Percentiles rank a stretch among this genome's conserved stretches.
Conservation (phyloP, 176 grass and related monocot species). For the Oryza glaberrima region DNA sequence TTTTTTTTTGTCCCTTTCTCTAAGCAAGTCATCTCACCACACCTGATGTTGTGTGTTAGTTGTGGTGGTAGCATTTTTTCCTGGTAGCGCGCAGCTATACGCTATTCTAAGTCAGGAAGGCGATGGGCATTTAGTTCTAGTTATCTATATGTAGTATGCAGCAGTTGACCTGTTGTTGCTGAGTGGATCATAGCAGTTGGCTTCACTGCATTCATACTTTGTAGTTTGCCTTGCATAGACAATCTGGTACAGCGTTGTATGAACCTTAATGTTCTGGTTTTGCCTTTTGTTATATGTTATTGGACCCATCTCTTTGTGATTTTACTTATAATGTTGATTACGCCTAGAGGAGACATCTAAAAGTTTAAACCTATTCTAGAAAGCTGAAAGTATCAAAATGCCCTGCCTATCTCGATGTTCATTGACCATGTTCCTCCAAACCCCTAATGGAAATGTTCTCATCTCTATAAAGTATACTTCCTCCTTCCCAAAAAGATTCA, state of each 20-base stretch:
- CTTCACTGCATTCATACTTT: not conserved
- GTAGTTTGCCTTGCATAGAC: not conserved
- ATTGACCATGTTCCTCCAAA: not conserved
- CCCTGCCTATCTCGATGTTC: not conserved
- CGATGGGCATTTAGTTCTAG: not conserved
- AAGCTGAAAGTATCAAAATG: constrained; percentile 11
- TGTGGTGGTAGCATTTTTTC: constrained; percentile 15
- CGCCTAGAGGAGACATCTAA: not conserved
- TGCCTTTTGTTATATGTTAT: not conserved
- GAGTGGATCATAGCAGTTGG: not conserved
- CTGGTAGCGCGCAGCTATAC: not conserved
- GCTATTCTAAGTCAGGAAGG: not conserved
- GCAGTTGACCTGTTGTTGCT: not conserved
- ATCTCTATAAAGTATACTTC: not conserved
- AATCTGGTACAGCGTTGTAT: not conserved
- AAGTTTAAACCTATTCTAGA: not conserved
- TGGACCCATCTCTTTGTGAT: not conserved
- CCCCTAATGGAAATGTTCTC: not conserved
- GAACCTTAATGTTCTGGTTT: not conserved
- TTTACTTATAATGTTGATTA: not conserved
- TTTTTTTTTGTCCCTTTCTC: not conserved
- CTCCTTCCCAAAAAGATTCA: too few species aligned
- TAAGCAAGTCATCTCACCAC: not conserved
- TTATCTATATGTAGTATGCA: not conserved
- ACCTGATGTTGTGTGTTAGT: not conserved